Conservation (phyloP, 2,329 filamentous ascomycete genomes). For the Fusarium globosum region DNA sequence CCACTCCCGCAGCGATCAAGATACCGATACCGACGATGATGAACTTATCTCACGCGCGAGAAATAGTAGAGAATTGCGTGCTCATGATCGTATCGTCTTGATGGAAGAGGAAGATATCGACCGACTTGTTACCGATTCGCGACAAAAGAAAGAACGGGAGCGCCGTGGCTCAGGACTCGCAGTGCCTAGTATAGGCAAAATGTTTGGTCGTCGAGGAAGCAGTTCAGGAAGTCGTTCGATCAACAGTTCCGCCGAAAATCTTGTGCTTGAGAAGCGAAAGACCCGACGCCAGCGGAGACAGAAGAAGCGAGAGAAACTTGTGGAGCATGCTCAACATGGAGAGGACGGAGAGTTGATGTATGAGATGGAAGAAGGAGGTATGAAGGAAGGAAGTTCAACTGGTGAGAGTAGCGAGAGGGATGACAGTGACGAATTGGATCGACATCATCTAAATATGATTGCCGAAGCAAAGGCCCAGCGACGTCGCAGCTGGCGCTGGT, state of each 20-base stretch:
- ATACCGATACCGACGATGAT: slow-evolving; percentile 82
- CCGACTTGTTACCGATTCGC: slow-evolving; percentile 65
- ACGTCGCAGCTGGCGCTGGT: slow-evolving; percentile 64
- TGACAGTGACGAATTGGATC: slow-evolving; percentile 68
- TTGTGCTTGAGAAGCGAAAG: slow-evolving; percentile 61
- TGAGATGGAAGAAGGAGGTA: slow-evolving; percentile 86
- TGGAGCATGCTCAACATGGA: slow-evolving; percentile 66
- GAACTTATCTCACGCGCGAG: slow-evolving; percentile 72
- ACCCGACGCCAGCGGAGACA: slow-evolving; percentile 62
- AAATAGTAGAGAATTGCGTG: slow-evolving; percentile 75
- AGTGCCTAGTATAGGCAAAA: slow-evolving; percentile 62
- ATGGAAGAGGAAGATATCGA: slow-evolving; percentile 81
- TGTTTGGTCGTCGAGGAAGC: slow-evolving; percentile 54
- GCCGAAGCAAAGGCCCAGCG: slow-evolving; percentile 61
- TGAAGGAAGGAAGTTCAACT: slow-evolving; percentile 73
- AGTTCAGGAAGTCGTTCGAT: slow-evolving; percentile 51
- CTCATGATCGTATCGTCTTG: slow-evolving; percentile 76
- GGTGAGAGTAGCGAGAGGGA: slow-evolving; percentile 71
- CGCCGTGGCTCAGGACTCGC: slow-evolving; percentile 61
- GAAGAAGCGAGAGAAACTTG: slow-evolving; percentile 64
- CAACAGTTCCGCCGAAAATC: slow-evolving; percentile 60
- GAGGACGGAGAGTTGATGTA: slow-evolving; percentile 85
- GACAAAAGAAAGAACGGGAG: slow-evolving; percentile 62
- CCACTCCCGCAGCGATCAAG: slow-evolving; percentile 75
- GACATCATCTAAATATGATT: slow-evolving; percentile 62